phyloP scores from a whole-genome alignment of 2,329 filamentous ascomycete species.

The Aureobasidium zeae region DNA sequence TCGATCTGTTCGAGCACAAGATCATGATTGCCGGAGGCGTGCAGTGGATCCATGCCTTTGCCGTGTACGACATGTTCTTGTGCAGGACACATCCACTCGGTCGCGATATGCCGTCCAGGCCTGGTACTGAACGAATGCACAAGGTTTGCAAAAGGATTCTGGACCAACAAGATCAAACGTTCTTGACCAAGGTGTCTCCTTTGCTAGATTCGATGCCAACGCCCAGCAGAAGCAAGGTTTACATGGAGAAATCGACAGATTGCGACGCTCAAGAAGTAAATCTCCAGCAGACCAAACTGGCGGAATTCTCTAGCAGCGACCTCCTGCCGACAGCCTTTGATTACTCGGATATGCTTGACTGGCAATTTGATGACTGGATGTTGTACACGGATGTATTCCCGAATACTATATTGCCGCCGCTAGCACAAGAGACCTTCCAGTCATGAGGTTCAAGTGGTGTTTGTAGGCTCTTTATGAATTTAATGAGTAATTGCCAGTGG shows the following conservation, averaged over 20 bases:
- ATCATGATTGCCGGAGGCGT: slow-evolving; percentile 2
- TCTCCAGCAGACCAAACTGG: neutral
- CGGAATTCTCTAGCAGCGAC: neutral
- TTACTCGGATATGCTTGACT: slow-evolving; percentile 8
- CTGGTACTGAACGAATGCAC: slow-evolving; percentile 5
- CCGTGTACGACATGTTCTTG: slow-evolving; percentile 9
- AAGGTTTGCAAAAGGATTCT: slow-evolving; percentile 11
- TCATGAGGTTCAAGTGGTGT: too few species aligned
- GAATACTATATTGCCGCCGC: neutral
- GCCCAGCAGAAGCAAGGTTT: neutral
- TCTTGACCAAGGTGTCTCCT: neutral
- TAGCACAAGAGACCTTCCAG: neutral
- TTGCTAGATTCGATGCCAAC: slow-evolving; percentile 4
- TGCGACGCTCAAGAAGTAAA: neutral
- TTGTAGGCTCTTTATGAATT: too few species aligned
- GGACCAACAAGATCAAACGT: slow-evolving; percentile 12
- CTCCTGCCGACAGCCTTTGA: neutral
- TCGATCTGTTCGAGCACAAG: slow-evolving; percentile 10
- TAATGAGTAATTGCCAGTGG: too few species aligned
- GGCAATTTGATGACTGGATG: slow-evolving; percentile 16
- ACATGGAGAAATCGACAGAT: neutral
- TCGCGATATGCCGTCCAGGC: neutral
- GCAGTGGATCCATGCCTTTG: slow-evolving; percentile 5
- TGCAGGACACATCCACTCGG: slow-evolving; percentile 1
- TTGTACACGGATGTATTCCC: slow-evolving; percentile 4